Percentiles rank a stretch among this genome's conserved stretches.
Evolutionary conservation across 1,139 yeast genomes (phyloP).

Genomic region (Zygosaccharomyces pseudobailii): DNA sequence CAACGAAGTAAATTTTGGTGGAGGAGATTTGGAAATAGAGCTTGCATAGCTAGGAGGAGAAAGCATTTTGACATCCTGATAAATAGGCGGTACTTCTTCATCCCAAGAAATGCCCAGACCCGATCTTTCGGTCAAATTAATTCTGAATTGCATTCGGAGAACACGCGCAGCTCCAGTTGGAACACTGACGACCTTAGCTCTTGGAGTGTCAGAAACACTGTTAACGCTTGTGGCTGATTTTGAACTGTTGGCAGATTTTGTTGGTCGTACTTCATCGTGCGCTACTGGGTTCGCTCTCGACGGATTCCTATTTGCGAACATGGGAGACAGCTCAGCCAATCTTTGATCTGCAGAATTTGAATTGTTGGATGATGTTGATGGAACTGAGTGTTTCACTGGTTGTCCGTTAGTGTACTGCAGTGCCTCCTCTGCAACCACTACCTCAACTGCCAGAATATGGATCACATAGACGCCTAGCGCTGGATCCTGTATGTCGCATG

Average conservation of each 20-base stretch:
- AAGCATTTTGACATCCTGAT: conserved; percentile 72
- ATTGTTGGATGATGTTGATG: conserved; percentile 18
- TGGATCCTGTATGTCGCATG: conserved; percentile 82
- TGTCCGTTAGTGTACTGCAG: conserved; percentile 40
- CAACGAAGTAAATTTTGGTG: conserved; percentile 1
- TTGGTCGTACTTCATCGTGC: conserved; percentile 16
- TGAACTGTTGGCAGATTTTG: conserved; percentile 12
- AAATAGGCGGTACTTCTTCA: conserved; percentile 97
- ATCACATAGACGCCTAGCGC: conserved; percentile 68
- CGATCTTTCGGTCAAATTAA: conserved; percentile 77
- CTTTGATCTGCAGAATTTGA: conserved; percentile 34
- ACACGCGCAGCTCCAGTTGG: conserved; percentile 96
- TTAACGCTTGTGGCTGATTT: conserved; percentile 9
- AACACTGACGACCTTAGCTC: conserved; percentile 46
- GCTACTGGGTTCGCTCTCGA: conserved; percentile 18
- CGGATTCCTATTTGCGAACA: conserved; percentile 36
- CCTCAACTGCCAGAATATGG: conserved; percentile 75
- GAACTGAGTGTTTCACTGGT: conserved; percentile 19
- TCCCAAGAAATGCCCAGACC: conserved; percentile 99
- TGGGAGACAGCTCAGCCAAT: conserved; percentile 40
- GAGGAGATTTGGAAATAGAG: conserved; percentile 4
- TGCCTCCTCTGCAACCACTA: conserved; percentile 89
- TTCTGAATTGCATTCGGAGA: conserved; percentile 85
- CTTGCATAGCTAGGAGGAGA: conserved; percentile 66
- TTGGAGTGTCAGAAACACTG: conserved; percentile 3